phyloP scores from a whole-genome alignment of 148 eudicot genomes.

The Vaccinium myrtillus region DNA sequence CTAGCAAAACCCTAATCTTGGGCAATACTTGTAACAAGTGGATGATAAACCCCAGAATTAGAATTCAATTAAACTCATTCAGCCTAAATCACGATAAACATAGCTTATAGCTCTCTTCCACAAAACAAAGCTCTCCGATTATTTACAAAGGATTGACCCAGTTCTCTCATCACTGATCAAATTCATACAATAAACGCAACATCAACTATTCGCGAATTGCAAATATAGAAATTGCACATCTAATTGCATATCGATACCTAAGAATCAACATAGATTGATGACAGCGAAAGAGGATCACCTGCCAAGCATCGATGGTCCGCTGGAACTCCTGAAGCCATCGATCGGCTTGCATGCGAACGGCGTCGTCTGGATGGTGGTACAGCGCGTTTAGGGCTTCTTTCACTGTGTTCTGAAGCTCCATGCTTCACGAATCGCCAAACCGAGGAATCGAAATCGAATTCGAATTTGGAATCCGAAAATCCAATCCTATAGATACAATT shows the following conservation, averaged over 20 bases:
- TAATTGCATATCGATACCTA: background rate
- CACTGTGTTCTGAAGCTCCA: conserved; percentile 89
- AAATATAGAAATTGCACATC: background rate
- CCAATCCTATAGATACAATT: background rate
- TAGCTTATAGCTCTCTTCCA: background rate
- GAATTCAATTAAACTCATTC: background rate
- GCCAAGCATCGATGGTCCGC: conserved; percentile 96
- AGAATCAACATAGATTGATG: conserved; percentile 8
- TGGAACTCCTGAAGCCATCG: conserved; percentile 96
- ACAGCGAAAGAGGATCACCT: conserved; percentile 38
- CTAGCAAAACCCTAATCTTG: conserved; percentile 1
- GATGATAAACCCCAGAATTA: conserved; percentile 1
- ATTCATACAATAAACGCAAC: background rate
- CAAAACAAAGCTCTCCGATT: background rate
- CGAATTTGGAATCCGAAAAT: background rate
- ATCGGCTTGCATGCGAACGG: conserved; percentile 93
- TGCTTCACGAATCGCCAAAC: conserved; percentile 9
- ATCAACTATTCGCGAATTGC: background rate
- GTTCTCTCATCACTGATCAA: background rate
- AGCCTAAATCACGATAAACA: background rate
- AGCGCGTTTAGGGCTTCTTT: conserved; percentile 96
- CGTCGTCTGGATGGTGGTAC: conserved; percentile 93
- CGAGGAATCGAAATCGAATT: background rate
- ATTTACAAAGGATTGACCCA: background rate
- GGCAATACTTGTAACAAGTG: background rate